Percentiles rank a stretch among this genome's conserved stretches.
Conservation (phyloP, 495 filamentous ascomycete genomes). For the Letharia lupina region DNA sequence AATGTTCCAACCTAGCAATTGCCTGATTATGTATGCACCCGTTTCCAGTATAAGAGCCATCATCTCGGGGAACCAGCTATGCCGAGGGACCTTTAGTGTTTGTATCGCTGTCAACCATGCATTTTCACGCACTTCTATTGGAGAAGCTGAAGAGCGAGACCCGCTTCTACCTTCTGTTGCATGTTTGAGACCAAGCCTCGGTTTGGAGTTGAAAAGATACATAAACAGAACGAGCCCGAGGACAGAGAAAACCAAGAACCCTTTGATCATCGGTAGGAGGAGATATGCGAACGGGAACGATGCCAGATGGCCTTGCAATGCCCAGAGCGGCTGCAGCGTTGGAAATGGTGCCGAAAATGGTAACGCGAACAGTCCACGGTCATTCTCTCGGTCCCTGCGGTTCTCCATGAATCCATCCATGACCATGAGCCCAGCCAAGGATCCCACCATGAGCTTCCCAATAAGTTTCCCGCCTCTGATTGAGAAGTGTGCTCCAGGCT, state of each 20-base stretch:
- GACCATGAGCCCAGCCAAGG: slow-evolving; percentile 84
- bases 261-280: slow-evolving; percentile 25
- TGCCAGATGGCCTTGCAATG: slow-evolving; percentile 1
- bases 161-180: slow-evolving; percentile 25
- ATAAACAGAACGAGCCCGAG: slow-evolving; percentile 31
- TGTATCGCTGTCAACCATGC: slow-evolving; percentile 95
- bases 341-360: slow-evolving; percentile 13
- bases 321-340: not conserved
- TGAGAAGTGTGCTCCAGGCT: not conserved
- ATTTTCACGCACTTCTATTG: slow-evolving; percentile 75
- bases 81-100: slow-evolving; percentile 85
- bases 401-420: slow-evolving; percentile 62
- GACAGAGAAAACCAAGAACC: slow-evolving; percentile 17
- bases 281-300: slow-evolving; percentile 18
- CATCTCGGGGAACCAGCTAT: slow-evolving; percentile 76
- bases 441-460: slow-evolving; percentile 82
- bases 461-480: slow-evolving; percentile 33
- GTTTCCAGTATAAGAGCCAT: slow-evolving; percentile 72
- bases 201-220: slow-evolving; percentile 55
- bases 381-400: slow-evolving; percentile 42
- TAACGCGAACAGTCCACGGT: slow-evolving; percentile 17
- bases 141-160: slow-evolving; percentile 60
- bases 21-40: slow-evolving; percentile 70
- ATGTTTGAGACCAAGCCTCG: slow-evolving; percentile 31
- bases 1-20: slow-evolving; percentile 62